Evolutionary conservation across 169 alveolate genomes (phyloP).

Genomic region (Plasmodium coatneyi): DNA sequence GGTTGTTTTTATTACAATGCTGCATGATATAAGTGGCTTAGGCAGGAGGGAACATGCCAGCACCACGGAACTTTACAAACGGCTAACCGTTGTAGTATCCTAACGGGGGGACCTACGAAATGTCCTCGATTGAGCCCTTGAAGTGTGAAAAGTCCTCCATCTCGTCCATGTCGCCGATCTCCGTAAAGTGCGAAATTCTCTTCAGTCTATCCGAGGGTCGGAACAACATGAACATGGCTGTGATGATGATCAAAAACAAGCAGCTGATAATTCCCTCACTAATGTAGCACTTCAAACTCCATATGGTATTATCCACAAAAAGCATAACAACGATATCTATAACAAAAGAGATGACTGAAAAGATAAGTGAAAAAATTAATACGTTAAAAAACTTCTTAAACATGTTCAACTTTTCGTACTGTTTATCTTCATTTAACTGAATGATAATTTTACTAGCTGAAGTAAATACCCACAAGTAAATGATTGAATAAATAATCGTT

Average conservation of each 20-base stretch:
- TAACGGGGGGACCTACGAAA: neutral
- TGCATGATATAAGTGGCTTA: neutral
- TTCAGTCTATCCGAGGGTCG: slow-evolving; percentile 72
- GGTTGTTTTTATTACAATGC: neutral
- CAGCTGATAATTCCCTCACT: slow-evolving; percentile 69
- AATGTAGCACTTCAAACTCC: slow-evolving; percentile 65
- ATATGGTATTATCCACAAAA: slow-evolving; percentile 21
- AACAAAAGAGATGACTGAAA: slow-evolving; percentile 52
- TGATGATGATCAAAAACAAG: slow-evolving; percentile 42
- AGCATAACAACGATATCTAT: slow-evolving; percentile 55
- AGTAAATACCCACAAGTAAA: slow-evolving; percentile 70
- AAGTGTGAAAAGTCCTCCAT: slow-evolving; percentile 72
- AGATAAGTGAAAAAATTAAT: slow-evolving; percentile 63
- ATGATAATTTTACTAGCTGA: slow-evolving; percentile 74
- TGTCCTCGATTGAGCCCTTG: slow-evolving; percentile 36
- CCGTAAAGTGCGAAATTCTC: slow-evolving; percentile 75
- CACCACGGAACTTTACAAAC: neutral
- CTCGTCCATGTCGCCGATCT: slow-evolving; percentile 75
- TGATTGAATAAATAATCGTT: slow-evolving; percentile 43
- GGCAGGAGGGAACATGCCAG: neutral
- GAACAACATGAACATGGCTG: slow-evolving; percentile 65
- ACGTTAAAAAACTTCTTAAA: slow-evolving; percentile 73
- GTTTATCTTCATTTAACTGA: slow-evolving; percentile 75
- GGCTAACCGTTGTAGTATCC: neutral
- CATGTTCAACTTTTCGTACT: slow-evolving; percentile 75